A percentile compares a stretch with the other conserved stretches of the same genome.
Evolutionary conservation across 257 asterid species (phyloP).

Genomic region (Scutellaria galericulata): DNA sequence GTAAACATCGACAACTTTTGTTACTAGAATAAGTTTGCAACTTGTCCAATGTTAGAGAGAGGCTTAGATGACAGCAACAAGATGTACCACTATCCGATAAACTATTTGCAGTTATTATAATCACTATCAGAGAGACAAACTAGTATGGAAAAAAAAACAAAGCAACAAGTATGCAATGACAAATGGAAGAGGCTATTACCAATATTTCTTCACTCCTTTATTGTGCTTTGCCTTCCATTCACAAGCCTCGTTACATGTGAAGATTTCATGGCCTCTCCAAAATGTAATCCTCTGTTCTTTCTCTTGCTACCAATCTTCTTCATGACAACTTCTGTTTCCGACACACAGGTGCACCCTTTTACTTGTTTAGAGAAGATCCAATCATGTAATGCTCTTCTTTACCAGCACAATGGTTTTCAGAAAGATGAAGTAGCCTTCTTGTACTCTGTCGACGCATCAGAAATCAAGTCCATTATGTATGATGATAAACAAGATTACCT

Average conservation of each 20-base stretch:
- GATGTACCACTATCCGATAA: constrained; percentile 5
- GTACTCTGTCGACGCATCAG: constrained; percentile 56
- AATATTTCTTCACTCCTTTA: constrained; percentile 32
- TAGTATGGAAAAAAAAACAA: constrained; percentile 23
- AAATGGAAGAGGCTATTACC: constrained; percentile 35
- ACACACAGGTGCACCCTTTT: constrained; percentile 47
- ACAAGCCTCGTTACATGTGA: constrained; percentile 23
- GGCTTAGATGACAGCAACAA: constrained; percentile 23
- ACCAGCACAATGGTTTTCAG: constrained; percentile 57
- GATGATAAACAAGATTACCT: constrained; percentile 49
- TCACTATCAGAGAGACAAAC: constrained; percentile 26
- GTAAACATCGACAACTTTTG: constrained; percentile 46
- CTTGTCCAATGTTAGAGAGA: constrained; percentile 13
- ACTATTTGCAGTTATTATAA: constrained; percentile 16
- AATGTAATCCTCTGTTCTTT: constrained; percentile 32
- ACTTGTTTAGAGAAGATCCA: constrained; percentile 47
- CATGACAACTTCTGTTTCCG: constrained; percentile 25
- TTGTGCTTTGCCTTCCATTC: constrained; percentile 25
- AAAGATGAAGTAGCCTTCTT: constrained; percentile 45
- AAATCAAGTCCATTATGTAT: constrained; percentile 40
- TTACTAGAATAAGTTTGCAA: background rate
- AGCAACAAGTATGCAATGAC: constrained; percentile 45
- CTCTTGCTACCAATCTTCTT: constrained; percentile 31
- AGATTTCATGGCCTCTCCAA: constrained; percentile 52
- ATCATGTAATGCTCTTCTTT: constrained; percentile 60